These are phyloP conservation scores for Ustilago loliicola DNA, from an alignment of 1,284 basidiomycete species.

Conservation along the genomic window DNA sequence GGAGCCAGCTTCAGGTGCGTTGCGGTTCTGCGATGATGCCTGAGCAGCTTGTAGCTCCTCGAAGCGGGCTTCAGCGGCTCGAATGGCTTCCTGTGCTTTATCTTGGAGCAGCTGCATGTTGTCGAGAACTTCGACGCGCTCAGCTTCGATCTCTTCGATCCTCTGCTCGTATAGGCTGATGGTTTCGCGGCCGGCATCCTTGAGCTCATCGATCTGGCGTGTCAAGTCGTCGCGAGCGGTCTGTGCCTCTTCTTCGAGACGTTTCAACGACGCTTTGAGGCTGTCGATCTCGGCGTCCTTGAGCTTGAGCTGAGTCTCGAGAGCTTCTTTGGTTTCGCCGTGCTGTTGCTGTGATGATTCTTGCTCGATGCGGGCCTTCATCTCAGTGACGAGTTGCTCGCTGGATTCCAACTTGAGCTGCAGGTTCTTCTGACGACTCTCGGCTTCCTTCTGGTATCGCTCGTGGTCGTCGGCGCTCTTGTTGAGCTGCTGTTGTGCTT, in stretches of 20 bases:
- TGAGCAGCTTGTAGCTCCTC: conserved; percentile 74
- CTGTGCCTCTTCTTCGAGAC: conserved; percentile 62
- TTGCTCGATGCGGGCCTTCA: conserved; percentile 41
- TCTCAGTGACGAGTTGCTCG: conserved; percentile 47
- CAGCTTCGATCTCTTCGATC: conserved; percentile 58
- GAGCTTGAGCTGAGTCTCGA: conserved; percentile 51
- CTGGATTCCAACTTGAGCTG: conserved; percentile 54
- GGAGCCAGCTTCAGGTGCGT: conserved; percentile 23
- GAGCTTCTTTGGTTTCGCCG: conserved; percentile 46
- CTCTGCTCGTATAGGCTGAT: conserved; percentile 56
- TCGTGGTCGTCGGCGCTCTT: conserved; percentile 74
- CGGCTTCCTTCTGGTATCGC: conserved; percentile 71
- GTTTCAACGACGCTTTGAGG: conserved; percentile 55
- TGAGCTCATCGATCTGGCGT: conserved; percentile 81
- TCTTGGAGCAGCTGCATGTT: conserved; percentile 53
- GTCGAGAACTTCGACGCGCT: conserved; percentile 65
- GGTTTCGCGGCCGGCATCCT: conserved; percentile 82
- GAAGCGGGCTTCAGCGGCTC: conserved; percentile 78
- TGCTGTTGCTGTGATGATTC: conserved; percentile 41
- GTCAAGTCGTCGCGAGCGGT: conserved; percentile 50
- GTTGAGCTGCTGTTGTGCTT: conserved; percentile 66
- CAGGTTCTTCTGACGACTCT: conserved; percentile 40
- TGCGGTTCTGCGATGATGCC: conserved; percentile 23
- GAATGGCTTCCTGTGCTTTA: conserved; percentile 87
- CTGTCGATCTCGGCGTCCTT: conserved; percentile 61